Conservation (phyloP, 192 early-diverging fungal genomes). For the Umbelopsis ramanniana region DNA sequence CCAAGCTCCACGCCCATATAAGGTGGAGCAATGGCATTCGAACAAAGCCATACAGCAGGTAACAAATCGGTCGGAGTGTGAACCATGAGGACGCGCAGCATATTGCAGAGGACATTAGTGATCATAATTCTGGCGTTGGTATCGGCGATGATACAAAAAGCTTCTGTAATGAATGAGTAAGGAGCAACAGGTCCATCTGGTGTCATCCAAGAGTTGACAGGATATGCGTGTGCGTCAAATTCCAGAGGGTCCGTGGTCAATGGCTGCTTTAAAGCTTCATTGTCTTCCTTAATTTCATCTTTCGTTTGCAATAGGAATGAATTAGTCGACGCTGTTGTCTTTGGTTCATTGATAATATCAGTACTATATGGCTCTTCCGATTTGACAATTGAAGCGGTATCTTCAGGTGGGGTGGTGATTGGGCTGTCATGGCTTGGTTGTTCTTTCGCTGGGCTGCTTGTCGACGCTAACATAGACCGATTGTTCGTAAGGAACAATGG, state of each 20-base stretch:
- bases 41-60: constrained; percentile 40
- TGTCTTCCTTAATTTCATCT: not conserved
- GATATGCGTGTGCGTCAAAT: constrained; percentile 11
- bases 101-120: constrained; percentile 32
- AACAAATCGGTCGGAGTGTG: constrained; percentile 35
- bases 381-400: not conserved
- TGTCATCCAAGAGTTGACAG: not conserved
- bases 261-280: not conserved
- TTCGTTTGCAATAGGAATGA: not conserved
- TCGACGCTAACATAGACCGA: not conserved
- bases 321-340: not conserved
- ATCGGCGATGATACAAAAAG: constrained; percentile 24
- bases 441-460: not conserved
- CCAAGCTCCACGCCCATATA: constrained; percentile 41
- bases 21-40: constrained; percentile 39
- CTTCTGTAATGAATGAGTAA: constrained; percentile 23
- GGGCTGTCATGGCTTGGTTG: not conserved
- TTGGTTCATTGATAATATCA: not conserved
- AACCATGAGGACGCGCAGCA: constrained; percentile 31
- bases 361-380: not conserved
- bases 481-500: constrained; percentile 2
- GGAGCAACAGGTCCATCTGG: constrained; percentile 21
- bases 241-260: constrained; percentile 14
- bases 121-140: constrained; percentile 27
- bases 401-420: not conserved